A percentile compares a stretch with the other conserved stretches of the same genome.
phyloP scores from a whole-genome alignment of 1,139 yeast species.

The Debaryomyces fabryi region DNA sequence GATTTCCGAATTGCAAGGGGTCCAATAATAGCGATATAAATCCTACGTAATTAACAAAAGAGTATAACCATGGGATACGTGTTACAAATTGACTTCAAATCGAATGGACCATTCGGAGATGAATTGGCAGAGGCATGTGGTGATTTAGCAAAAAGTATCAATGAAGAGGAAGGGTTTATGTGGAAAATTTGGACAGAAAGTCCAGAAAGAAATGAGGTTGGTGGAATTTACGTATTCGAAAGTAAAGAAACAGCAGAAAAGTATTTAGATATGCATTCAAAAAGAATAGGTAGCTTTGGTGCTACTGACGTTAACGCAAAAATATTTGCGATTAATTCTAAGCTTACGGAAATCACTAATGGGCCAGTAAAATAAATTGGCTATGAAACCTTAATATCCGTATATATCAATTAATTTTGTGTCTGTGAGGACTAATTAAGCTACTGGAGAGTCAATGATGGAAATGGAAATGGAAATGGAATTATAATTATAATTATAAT shows the following conservation, averaged over 20 bases:
- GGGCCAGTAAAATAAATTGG: neutral
- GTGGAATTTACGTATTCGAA: neutral
- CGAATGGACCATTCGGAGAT: neutral
- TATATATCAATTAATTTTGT: neutral
- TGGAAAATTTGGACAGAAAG: neutral
- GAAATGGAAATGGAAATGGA: too few relatives aligned
- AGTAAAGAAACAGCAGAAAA: neutral
- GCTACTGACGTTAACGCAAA: neutral
- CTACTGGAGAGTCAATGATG: neutral
- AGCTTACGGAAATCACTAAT: neutral
- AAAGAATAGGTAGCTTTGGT: neutral
- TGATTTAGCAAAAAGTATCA: neutral
- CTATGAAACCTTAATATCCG: too few relatives aligned
- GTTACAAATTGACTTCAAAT: neutral
- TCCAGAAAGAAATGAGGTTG: neutral
- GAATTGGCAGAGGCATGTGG: neutral
- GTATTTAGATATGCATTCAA: neutral
- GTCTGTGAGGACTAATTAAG: neutral
- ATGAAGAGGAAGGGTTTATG: neutral
- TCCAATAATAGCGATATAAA: neutral
- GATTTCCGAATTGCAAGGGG: neutral
- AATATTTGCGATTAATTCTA: neutral
- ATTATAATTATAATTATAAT: too few relatives aligned
- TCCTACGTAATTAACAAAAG: neutral
- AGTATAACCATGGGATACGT: neutral